A percentile compares a stretch with the other conserved stretches of the same genome.
Conservation (phyloP, 2,329 filamentous ascomycete genomes). For the Penicillium hordei region DNA sequence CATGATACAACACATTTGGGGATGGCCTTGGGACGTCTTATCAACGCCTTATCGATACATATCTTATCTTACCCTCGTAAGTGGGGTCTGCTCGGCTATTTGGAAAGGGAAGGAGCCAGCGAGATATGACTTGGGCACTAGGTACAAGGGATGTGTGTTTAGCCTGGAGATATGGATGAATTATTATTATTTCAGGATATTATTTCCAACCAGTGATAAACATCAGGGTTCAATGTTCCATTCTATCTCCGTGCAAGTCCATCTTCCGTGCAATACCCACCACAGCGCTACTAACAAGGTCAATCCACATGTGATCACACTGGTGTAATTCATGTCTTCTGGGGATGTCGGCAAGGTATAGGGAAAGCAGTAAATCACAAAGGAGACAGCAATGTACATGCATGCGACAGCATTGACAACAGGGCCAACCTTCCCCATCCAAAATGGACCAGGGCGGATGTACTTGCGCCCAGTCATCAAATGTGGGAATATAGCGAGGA, state of each 20-base stretch:
- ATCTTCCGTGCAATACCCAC: background rate
- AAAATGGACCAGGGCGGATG: background rate
- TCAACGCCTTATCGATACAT: background rate
- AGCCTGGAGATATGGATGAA: background rate
- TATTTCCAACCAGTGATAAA: background rate
- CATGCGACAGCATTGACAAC: background rate
- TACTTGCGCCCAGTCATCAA: background rate
- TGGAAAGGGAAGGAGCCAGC: background rate
- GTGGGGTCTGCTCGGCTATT: background rate
- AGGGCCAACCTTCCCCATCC: background rate
- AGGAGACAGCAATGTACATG: background rate
- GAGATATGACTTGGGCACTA: no score
- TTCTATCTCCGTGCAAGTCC: background rate
- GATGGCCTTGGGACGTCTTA: background rate
- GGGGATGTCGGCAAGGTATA: background rate
- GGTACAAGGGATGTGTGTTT: background rate
- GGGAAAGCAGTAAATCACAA: background rate
- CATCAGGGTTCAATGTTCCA: background rate
- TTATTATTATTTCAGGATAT: background rate
- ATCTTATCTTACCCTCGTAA: background rate
- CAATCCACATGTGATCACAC: background rate
- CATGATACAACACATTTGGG: background rate
- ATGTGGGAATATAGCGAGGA: background rate
- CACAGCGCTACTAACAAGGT: background rate
- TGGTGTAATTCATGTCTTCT: background rate